Conservation (phyloP, 2,329 filamentous ascomycete genomes). For the Epichloe festucae region DNA sequence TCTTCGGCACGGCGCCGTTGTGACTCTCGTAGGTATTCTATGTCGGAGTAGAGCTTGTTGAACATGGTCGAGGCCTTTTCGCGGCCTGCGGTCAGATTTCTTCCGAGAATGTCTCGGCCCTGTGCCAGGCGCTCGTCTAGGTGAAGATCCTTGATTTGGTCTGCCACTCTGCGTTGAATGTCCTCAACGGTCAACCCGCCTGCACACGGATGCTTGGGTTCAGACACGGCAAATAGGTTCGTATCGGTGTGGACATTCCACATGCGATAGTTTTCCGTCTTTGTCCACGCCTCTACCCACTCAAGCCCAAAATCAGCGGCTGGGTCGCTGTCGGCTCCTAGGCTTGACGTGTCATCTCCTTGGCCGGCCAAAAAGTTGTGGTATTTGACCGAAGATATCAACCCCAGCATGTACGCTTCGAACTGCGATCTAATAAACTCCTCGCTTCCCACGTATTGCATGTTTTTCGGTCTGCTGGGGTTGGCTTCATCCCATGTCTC, state of each 20-base stretch:
- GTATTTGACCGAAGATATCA: slow-evolving; percentile 83
- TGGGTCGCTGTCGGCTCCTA: slow-evolving; percentile 70
- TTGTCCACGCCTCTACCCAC: slow-evolving; percentile 78
- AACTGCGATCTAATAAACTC: slow-evolving; percentile 97
- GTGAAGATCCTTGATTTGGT: slow-evolving; percentile 88
- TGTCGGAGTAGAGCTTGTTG: slow-evolving; percentile 79
- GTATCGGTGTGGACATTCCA: slow-evolving; percentile 72
- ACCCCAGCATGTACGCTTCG: slow-evolving; percentile 84
- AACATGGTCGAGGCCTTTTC: slow-evolving; percentile 82
- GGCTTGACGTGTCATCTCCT: slow-evolving; percentile 54
- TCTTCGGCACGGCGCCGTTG: slow-evolving; percentile 30
- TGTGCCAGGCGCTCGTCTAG: slow-evolving; percentile 81
- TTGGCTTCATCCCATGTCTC: slow-evolving; percentile 95
- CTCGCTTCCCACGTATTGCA: slow-evolving; percentile 90
- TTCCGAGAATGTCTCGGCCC: slow-evolving; percentile 72
- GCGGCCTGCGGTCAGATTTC: slow-evolving; percentile 75
- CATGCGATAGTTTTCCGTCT: slow-evolving; percentile 82
- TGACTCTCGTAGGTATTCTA: slow-evolving; percentile 50
- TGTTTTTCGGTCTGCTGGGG: slow-evolving; percentile 78
- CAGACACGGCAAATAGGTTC: slow-evolving; percentile 86
- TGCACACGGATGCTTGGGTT: slow-evolving; percentile 84
- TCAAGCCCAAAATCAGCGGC: slow-evolving; percentile 70
- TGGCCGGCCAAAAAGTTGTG: slow-evolving; percentile 58
- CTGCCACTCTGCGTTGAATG: slow-evolving; percentile 75
- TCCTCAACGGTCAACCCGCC: slow-evolving; percentile 90